These are phyloP conservation scores for Stereum hirsutum DNA, from an alignment of 1,284 basidiomycete species.

Conservation along the genomic window DNA sequence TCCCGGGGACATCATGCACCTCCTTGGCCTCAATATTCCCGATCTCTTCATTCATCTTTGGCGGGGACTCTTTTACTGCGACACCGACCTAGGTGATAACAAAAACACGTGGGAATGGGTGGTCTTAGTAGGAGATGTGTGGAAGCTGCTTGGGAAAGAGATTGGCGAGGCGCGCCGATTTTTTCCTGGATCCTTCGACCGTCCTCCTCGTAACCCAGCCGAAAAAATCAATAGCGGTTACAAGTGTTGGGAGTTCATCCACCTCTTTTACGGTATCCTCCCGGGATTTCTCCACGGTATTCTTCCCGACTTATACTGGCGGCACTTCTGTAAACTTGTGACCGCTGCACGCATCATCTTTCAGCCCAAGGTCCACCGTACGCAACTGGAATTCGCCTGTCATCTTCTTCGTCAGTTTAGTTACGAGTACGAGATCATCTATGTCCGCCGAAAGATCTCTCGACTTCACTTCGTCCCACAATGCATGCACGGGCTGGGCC, in stretches of 20 bases:
- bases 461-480: slow-evolving; percentile 18
- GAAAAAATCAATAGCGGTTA: slow-evolving; percentile 22
- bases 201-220: slow-evolving; percentile 18
- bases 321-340: slow-evolving; percentile 16
- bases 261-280: slow-evolving; percentile 14
- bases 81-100: slow-evolving; percentile 4
- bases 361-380: slow-evolving; percentile 6
- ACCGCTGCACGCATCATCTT: slow-evolving; percentile 8
- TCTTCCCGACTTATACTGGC: slow-evolving; percentile 11
- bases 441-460: slow-evolving; percentile 11
- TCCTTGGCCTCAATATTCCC: slow-evolving; percentile 13
- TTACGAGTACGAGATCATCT: slow-evolving; percentile 15
- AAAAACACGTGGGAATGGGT: slow-evolving; percentile 13
- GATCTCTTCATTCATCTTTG: slow-evolving; percentile 13
- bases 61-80: slow-evolving; percentile 12
- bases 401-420: slow-evolving; percentile 9
- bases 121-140: slow-evolving; percentile 6
- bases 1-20: slow-evolving; percentile 17
- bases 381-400: slow-evolving; percentile 6
- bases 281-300: slow-evolving; percentile 14
- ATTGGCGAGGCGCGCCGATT: slow-evolving; percentile 11
- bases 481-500: slow-evolving; percentile 14
- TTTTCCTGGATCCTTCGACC: slow-evolving; percentile 20
- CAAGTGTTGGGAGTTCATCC: slow-evolving; percentile 20
- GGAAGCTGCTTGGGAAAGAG: slow-evolving; percentile 10